These are phyloP conservation scores for Fraxinus angustifolia DNA, from an alignment of 305 asterid species.

Conservation along the genomic window DNA sequence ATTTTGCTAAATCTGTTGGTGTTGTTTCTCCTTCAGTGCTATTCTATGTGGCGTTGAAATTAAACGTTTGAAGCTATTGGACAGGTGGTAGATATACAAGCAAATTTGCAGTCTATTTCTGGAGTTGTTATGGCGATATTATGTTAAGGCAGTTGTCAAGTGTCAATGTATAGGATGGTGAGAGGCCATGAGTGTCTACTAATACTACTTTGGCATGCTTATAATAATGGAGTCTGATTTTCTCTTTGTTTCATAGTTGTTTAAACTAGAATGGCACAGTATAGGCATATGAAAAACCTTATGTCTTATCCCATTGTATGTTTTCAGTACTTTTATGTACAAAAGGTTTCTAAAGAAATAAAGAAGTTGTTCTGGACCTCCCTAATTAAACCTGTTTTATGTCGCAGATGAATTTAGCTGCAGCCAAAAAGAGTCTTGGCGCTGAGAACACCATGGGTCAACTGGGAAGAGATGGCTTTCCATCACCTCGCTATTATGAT, in stretches of 20 bases:
- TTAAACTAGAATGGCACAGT: neutral
- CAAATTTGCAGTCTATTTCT: neutral
- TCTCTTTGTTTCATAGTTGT: neutral
- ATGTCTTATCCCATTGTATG: neutral
- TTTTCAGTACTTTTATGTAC: neutral
- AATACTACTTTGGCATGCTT: neutral
- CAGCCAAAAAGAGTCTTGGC: conserved; percentile 63
- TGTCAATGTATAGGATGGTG: neutral
- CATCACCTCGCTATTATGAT: conserved; percentile 60
- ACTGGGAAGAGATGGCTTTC: conserved; percentile 46
- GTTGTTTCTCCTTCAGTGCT: neutral
- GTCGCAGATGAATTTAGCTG: conserved; percentile 70
- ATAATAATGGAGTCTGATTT: neutral
- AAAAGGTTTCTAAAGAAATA: neutral
- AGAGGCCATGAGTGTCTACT: neutral
- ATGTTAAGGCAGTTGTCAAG: neutral
- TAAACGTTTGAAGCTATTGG: neutral
- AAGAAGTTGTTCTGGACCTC: neutral
- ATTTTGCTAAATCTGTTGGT: neutral
- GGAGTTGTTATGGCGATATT: neutral
- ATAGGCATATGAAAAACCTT: too few species aligned
- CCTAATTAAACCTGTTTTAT: neutral
- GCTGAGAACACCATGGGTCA: conserved; percentile 37
- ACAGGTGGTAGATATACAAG: neutral
- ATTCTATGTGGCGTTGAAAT: neutral